Base-by-base conservation (phyloP, 1,284 basidiomycete genomes). In the Mycena citricolor region DNA sequence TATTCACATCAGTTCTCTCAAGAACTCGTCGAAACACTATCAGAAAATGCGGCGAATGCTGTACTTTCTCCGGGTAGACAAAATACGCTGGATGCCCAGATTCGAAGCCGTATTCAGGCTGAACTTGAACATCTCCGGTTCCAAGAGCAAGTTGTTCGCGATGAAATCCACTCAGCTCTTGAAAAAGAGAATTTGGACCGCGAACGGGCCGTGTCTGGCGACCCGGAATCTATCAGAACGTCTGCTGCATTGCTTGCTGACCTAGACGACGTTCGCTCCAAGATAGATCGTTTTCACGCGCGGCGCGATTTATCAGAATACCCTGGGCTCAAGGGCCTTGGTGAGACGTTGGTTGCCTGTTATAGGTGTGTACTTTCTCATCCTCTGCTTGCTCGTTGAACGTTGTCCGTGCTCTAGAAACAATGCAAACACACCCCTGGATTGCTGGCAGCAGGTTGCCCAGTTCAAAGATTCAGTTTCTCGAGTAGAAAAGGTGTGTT, bases 1-100 rank as follows among this genome's bases (percentile, higher is more conserved):
- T n/a, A n/a, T n/a, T n/a, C n/a, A n/a, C n/a, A n/a, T n/a, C n/a
- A 90, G 87, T 86, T 90, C 64, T 86, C 85, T 22, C 75, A 76
- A 44, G 81, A 84, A 63, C 78, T 90, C 47, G 79, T 89, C 56
- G 79, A 83, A 68, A 78, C 83, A 42, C 80, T 90, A 46, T 70
- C 80, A n/a, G 81, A 86, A 63, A 69, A 74, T 47, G 60, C 76
- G 30, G 73, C 75, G 31, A 70, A 80, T 2, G 66, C 83, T 3
- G 70, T 73, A 33, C 77, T 79, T 4, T 70, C 77, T 10, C 74
- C 80, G 6, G 79, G 80, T 53, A 79, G 84, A 35, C 87, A 89
- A 63, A 71, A 77, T n/a, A 71, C 75, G 8, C 67, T 90, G 32
- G 88, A 90, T 58, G 70, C 73, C 8, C 80, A 79, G 48, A 76